phyloP scores from a whole-genome alignment of 306 rosid species.

The Prinsepia uniflora region DNA sequence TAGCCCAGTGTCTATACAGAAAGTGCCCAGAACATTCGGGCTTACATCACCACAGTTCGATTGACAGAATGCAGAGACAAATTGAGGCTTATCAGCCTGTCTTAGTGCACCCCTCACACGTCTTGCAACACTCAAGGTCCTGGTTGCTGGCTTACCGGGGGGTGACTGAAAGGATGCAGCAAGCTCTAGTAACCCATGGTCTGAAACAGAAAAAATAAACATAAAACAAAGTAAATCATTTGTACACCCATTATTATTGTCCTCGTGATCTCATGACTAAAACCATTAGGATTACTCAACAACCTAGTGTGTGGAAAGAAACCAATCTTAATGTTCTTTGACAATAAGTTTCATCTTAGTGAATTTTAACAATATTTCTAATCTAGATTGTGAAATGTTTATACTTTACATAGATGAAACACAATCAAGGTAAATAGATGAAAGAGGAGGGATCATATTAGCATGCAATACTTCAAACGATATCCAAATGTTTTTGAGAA shows the following conservation, averaged over 20 bases:
- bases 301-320: not conserved
- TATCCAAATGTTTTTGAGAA: slow-evolving; percentile 3
- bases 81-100: slow-evolving; percentile 58
- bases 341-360: not conserved
- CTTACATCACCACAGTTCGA: slow-evolving; percentile 96
- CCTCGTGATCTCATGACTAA: not conserved
- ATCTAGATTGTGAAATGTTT: not conserved
- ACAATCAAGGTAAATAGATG: not conserved
- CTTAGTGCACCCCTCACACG: slow-evolving; percentile 65
- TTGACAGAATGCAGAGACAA: slow-evolving; percentile 92
- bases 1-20: slow-evolving; percentile 75
- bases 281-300: not conserved
- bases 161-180: slow-evolving; percentile 67
- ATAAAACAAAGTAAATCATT: not conserved
- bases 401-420: not conserved
- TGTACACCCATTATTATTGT: not conserved
- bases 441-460: slow-evolving; percentile 6
- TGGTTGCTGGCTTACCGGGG: slow-evolving; percentile 57
- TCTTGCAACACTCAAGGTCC: slow-evolving; percentile 48
- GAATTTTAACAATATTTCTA: not conserved
- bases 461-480: slow-evolving; percentile 10
- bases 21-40: slow-evolving; percentile 89
- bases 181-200: slow-evolving; percentile 66
- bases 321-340: not conserved
- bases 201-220: slow-evolving; percentile 39